A percentile compares a stretch with the other conserved stretches of the same genome.
Evolutionary conservation across 164 flowering plant genomes (phyloP).

Genomic region (Umbilicus rupestris): DNA sequence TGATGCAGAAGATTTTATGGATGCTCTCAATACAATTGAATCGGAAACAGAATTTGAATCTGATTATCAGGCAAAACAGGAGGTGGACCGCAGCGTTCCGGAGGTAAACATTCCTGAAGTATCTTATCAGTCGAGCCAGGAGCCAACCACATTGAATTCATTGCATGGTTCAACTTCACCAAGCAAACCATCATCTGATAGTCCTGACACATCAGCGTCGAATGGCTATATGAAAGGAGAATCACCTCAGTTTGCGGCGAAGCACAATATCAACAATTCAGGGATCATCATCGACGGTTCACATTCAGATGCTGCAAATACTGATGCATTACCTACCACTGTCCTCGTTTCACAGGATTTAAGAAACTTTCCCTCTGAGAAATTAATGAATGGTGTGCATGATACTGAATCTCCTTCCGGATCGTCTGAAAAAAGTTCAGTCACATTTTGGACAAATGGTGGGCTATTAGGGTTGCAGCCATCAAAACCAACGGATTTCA

Average conservation of each 20-base stretch:
- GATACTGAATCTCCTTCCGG: slow-evolving; percentile 23
- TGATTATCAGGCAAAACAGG: slow-evolving; percentile 46
- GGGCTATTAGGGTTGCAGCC: slow-evolving; percentile 82
- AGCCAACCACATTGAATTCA: not conserved
- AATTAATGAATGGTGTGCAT: slow-evolving; percentile 14
- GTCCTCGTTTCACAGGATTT: slow-evolving; percentile 13
- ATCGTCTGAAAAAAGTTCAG: slow-evolving; percentile 23
- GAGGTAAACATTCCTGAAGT: slow-evolving; percentile 16
- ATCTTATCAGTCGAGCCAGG: slow-evolving; percentile 13
- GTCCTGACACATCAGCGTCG: not conserved
- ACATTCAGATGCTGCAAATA: slow-evolving; percentile 20
- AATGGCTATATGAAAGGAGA: not conserved
- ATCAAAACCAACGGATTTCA: slow-evolving; percentile 73
- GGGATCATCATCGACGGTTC: slow-evolving; percentile 16
- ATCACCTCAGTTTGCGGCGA: not conserved
- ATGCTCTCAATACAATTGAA: slow-evolving; percentile 77
- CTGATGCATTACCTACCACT: slow-evolving; percentile 18
- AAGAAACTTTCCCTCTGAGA: slow-evolving; percentile 6
- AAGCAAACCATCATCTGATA: not conserved
- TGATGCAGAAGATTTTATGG: slow-evolving; percentile 60
- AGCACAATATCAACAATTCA: slow-evolving; percentile 6
- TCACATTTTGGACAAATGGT: slow-evolving; percentile 84
- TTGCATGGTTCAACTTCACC: not conserved
- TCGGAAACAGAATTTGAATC: slow-evolving; percentile 68
- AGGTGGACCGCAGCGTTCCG: slow-evolving; percentile 22